phyloP scores from a whole-genome alignment of 257 asterid species.

The Agastache rugosa region DNA sequence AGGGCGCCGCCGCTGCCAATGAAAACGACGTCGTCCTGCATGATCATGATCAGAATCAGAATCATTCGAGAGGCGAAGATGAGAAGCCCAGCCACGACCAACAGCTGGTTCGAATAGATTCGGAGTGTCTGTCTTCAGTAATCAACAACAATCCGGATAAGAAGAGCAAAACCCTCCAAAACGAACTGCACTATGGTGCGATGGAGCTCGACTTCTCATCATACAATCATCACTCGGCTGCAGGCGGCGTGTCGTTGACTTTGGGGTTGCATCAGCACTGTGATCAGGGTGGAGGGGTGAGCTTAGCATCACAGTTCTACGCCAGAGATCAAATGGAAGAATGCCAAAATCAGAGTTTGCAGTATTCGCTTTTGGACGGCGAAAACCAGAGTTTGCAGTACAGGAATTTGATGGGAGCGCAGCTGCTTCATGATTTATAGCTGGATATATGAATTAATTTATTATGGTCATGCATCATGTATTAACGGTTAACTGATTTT shows the following conservation, averaged over 20 bases:
- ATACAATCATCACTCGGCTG: conserved; percentile 44
- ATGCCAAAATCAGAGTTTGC: conserved; percentile 56
- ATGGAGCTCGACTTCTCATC: conserved; percentile 69
- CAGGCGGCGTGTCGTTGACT: conserved; percentile 72
- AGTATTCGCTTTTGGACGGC: conserved; percentile 74
- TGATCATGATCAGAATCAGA: conserved; percentile 25
- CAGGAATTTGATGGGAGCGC: conserved; percentile 92
- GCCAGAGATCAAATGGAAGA: conserved; percentile 58
- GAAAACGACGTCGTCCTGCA: conserved; percentile 4
- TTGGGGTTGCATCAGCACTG: conserved; percentile 72
- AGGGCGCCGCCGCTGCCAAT: conserved; percentile 35
- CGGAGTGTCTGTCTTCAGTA: conserved; percentile 82
- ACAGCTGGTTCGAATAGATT: conserved; percentile 63
- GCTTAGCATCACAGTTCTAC: conserved; percentile 61
- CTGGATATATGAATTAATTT: conserved; percentile 41
- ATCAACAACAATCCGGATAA: conserved; percentile 46
- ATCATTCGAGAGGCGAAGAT: conserved; percentile 45
- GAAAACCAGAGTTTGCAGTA: conserved; percentile 80
- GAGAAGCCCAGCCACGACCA: conserved; percentile 72
- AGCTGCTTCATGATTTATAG: conserved; percentile 88
- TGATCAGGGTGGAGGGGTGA: conserved; percentile 57
- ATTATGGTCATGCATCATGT: no score
- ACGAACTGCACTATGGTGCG: conserved; percentile 35
- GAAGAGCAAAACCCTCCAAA: conserved; percentile 40
- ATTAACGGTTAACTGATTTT: not conserved